Conservation (phyloP, 257 asterid genomes). For the Anisodus tanguticus region DNA sequence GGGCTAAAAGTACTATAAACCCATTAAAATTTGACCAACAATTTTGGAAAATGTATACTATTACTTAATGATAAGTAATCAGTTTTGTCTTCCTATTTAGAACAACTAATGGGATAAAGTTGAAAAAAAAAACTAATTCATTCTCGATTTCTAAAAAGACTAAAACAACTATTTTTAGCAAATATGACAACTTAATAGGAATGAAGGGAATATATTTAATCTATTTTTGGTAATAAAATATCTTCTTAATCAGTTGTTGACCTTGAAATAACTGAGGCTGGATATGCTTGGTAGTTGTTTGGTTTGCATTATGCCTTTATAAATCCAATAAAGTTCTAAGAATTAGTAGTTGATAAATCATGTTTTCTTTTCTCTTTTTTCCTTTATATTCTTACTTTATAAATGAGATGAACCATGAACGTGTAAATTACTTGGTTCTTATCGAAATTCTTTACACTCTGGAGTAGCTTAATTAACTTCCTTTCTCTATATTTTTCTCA, state of each 20-base stretch:
- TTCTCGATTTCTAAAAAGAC: neutral
- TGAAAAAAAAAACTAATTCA: neutral
- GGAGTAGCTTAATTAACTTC: neutral
- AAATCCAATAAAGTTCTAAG: neutral
- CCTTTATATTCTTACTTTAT: neutral
- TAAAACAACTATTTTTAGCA: neutral
- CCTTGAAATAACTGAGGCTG: constrained; percentile 14
- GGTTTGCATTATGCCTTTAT: neutral
- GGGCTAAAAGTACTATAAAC: too few relatives aligned
- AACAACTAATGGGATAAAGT: too few relatives aligned
- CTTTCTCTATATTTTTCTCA: neutral
- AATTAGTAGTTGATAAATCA: neutral
- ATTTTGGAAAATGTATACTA: too few relatives aligned
- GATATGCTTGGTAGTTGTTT: constrained; percentile 1
- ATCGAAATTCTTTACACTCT: constrained; percentile 6
- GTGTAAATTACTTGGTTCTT: constrained; percentile 15
- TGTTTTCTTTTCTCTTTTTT: neutral
- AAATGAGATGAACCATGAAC: neutral
- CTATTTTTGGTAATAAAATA: neutral
- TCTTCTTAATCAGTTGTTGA: neutral
- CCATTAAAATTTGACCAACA: too few relatives aligned
- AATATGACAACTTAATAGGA: neutral
- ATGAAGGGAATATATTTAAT: neutral
- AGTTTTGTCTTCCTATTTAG: too few relatives aligned
- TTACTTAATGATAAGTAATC: too few relatives aligned